phyloP scores from a whole-genome alignment of 495 filamentous ascomycete species.

The Physcia stellaris region DNA sequence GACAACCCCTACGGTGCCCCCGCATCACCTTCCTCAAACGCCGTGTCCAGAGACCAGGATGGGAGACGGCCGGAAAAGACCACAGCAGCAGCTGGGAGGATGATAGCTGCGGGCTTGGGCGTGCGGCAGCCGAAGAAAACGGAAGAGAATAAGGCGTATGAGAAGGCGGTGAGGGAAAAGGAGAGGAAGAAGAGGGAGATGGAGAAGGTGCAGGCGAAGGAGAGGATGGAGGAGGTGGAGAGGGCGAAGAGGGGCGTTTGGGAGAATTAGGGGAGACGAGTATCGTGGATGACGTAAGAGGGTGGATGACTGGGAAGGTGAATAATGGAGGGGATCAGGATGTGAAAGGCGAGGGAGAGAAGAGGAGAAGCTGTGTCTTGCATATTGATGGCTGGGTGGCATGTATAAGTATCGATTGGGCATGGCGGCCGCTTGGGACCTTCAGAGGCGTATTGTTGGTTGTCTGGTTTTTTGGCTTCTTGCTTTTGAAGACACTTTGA shows the following conservation, averaged over 20 bases:
- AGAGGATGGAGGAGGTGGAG: slow-evolving; percentile 56
- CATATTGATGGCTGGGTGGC: no score
- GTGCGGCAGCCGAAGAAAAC: slow-evolving; percentile 67
- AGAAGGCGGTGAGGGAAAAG: slow-evolving; percentile 69
- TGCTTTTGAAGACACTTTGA: no score
- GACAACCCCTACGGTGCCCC: no score
- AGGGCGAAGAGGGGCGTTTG: slow-evolving; percentile 62
- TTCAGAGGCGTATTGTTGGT: no score
- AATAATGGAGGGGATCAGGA: no score
- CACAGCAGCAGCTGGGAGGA: slow-evolving; percentile 72
- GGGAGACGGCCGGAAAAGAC: slow-evolving; percentile 75
- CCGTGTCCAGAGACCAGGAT: slow-evolving; percentile 12
- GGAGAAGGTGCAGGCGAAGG: slow-evolving; percentile 46
- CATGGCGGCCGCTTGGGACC: no score
- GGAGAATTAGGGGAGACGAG: slow-evolving; percentile 43
- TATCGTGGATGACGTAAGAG: no score
- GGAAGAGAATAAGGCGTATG: slow-evolving; percentile 81
- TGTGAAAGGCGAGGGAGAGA: no score
- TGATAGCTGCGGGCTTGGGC: slow-evolving; percentile 85
- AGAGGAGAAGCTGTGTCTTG: no score
- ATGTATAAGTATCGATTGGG: no score
- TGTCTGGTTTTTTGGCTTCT: no score
- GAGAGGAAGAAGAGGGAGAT: slow-evolving; percentile 67
- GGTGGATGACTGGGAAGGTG: no score
- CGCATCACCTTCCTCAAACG: neutral